phyloP scores from a whole-genome alignment of 176 grass and related monocot genomes.

The Zea luxurians region DNA sequence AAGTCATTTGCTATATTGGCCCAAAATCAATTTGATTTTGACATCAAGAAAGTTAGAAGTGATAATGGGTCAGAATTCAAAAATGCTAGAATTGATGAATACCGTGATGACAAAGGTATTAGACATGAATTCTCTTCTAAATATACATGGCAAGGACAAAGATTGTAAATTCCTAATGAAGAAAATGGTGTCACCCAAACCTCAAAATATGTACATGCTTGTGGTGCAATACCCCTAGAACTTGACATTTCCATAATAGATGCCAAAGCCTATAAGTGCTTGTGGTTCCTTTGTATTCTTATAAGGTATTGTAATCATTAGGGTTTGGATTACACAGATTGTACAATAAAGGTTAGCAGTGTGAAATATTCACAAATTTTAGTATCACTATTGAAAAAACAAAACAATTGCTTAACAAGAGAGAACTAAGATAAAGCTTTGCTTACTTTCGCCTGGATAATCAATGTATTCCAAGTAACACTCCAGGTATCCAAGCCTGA shows the following conservation, averaged over 20 bases:
- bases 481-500: constrained; percentile 24
- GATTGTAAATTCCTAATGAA: not conserved
- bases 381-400: not conserved
- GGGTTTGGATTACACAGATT: not conserved
- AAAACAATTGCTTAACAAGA: constrained; percentile 5
- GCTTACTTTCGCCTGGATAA: constrained; percentile 60
- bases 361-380: constrained; percentile 5
- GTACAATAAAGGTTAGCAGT: not conserved
- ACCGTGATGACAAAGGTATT: too few species aligned
- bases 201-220: not conserved
- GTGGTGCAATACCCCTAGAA: not conserved
- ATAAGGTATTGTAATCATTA: not conserved
- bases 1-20: too few species aligned
- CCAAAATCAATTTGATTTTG: too few species aligned
- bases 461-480: constrained; percentile 60
- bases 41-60: too few species aligned
- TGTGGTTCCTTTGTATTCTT: not conserved
- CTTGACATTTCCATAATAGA: constrained; percentile 6
- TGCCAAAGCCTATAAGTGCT: constrained; percentile 1
- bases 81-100: too few species aligned
- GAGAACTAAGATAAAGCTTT: constrained; percentile 24
- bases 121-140: too few species aligned
- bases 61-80: too few species aligned
- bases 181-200: not conserved
- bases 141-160: not conserved